Conservation (phyloP, 768 basidiomycete genomes). For the Macrolepiota albuminosa region DNA sequence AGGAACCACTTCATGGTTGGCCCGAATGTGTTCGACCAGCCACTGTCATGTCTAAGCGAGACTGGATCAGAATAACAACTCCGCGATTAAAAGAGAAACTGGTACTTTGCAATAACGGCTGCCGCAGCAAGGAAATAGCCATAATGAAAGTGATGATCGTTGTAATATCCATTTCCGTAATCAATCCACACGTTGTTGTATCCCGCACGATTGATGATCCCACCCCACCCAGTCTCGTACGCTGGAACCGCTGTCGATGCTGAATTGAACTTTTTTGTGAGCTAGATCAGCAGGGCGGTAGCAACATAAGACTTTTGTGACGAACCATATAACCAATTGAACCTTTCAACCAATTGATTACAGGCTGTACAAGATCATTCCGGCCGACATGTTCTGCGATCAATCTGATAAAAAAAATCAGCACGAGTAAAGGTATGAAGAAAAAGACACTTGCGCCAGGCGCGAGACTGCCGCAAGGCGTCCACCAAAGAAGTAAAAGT, state of each 20-base stretch:
- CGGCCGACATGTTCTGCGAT: constrained; percentile 30
- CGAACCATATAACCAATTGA: constrained; percentile 23
- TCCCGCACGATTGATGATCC: constrained; percentile 27
- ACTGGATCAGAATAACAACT: not conserved
- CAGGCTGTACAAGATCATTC: constrained; percentile 23
- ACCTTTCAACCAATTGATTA: constrained; percentile 20
- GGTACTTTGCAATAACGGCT: constrained; percentile 27
- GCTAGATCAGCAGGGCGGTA: not conserved
- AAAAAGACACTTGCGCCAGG: constrained; percentile 21
- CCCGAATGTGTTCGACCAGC: constrained; percentile 22
- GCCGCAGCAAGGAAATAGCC: constrained; percentile 28
- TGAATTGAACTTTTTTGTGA: constrained; percentile 14
- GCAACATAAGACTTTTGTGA: not conserved
- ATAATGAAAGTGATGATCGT: constrained; percentile 33
- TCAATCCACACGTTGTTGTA: constrained; percentile 26
- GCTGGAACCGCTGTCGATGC: constrained; percentile 20
- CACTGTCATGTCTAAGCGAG: constrained; percentile 2
- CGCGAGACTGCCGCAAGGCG: constrained; percentile 22
- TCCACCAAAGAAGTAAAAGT: constrained; percentile 31
- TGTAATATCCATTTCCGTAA: constrained; percentile 31
- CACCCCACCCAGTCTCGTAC: constrained; percentile 31
- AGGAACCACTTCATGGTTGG: constrained; percentile 23
- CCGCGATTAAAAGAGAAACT: not conserved
- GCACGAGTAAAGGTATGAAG: not conserved
- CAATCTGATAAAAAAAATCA: constrained; percentile 15